Evolutionary conservation across 2,329 filamentous ascomycete genomes (phyloP), one percentile per base, ranked within the genome.

Genomic region (Talaromyces sp.): DNA sequence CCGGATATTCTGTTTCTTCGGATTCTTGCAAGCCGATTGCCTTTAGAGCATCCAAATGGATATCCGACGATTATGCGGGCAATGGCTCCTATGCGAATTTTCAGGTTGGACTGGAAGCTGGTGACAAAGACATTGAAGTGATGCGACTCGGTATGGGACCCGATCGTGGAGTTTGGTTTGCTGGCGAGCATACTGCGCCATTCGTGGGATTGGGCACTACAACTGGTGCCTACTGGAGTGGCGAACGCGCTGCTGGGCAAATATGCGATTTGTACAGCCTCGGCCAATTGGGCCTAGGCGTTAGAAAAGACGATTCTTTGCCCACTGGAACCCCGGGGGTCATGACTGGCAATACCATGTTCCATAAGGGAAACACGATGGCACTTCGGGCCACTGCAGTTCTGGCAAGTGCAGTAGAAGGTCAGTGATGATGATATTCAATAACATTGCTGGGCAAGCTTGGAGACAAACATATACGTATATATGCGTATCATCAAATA

Each of bases 151-250:
- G 82, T 0, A 66, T 80, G 45, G 76, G 75, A 1, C 33, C 63
- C 19, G 84, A 84, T 11, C 77, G 84, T 21, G 85, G 89, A 0
- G 69, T 96, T 8, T 96, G 91, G 91, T 79, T 96, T 63, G 91
- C 91, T 0, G 91, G 91, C 0, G 91, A 96, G 74, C 91, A 96
- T 74, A 96, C 91, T 21, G 87, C 90, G 56, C 91, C 92, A 4
- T 96, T 96, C 76, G 86, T 95, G 28, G 91, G 89, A 10, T 73
- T 97, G 61, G 93, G 92, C 0, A 97, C 92, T 4, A 89, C 87
- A 11, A 95, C 91, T 0, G 93, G 93, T 0, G 93, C 93, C 10
- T 97, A 91, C 71, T 96, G 90, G 90, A 91, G 89, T 70, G 92
- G 92, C 1, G 90, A 96, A 76, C 82, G 81, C 19, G 89, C 91